These are phyloP conservation scores for Cyclospora cayetanensis DNA, from an alignment of 169 alveolate genomes.

Conservation along the genomic window DNA sequence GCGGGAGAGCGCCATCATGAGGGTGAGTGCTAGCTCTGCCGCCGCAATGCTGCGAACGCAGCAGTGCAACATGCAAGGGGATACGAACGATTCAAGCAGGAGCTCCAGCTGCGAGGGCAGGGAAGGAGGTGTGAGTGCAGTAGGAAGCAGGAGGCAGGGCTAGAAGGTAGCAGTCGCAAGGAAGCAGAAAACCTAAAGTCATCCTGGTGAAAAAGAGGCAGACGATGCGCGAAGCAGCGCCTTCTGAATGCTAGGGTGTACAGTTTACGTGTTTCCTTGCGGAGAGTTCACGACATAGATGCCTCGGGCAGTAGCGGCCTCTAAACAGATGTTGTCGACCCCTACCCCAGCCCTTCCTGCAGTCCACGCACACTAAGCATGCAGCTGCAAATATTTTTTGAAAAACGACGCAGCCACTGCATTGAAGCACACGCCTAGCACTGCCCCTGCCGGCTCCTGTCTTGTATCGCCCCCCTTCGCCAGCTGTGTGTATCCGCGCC, in stretches of 20 bases:
- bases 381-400: too few relatives aligned
- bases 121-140: background rate
- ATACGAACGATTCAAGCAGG: background rate
- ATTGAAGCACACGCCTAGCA: too few relatives aligned
- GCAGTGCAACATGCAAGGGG: background rate
- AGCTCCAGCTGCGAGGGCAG: background rate
- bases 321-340: slow-evolving; percentile 67
- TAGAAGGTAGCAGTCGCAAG: background rate
- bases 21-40: slow-evolving; percentile 66
- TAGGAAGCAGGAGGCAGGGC: background rate
- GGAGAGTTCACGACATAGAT: slow-evolving; percentile 71
- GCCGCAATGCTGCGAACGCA: slow-evolving; percentile 22
- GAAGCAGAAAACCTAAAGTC: background rate
- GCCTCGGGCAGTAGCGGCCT: slow-evolving; percentile 65
- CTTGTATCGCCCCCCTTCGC: too few relatives aligned
- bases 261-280: slow-evolving; percentile 43
- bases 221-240: background rate
- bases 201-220: background rate
- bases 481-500: too few relatives aligned
- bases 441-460: too few relatives aligned
- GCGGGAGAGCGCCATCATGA: slow-evolving; percentile 61
- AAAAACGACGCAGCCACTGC: too few relatives aligned
- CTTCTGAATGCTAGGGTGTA: too few relatives aligned
- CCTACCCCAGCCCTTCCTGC: slow-evolving; percentile 71
- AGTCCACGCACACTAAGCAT: too few relatives aligned